Conservation (phyloP, 2,329 filamentous ascomycete genomes). For the Pseudogymnoascus sp. region DNA sequence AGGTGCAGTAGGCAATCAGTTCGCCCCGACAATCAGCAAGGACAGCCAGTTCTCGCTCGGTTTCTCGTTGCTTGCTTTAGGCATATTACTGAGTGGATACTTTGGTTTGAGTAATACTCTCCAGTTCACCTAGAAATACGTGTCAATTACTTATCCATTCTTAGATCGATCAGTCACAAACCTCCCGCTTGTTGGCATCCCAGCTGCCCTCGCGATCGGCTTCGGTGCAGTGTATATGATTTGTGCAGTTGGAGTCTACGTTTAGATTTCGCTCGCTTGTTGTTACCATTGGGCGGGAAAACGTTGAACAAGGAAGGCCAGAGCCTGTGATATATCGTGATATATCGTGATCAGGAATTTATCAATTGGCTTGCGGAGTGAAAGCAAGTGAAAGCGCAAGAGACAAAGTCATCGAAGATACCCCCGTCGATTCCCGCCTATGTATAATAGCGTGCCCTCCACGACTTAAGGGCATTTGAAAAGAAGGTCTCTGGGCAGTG, state of each 20-base stretch:
- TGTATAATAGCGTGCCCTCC: constrained; percentile 8
- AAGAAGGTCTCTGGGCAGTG: neutral
- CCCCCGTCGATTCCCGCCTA: neutral
- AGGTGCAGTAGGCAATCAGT: constrained; percentile 79
- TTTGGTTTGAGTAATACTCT: constrained; percentile 71
- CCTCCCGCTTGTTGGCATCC: constrained; percentile 69
- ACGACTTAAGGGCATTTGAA: constrained; percentile 4
- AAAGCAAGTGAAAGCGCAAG: constrained; percentile 3
- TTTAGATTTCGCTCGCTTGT: constrained; percentile 41
- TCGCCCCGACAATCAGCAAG: constrained; percentile 71
- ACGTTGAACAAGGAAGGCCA: neutral
- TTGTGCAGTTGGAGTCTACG: constrained; percentile 96
- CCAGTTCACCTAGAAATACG: neutral
- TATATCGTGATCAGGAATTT: neutral
- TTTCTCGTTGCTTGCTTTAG: constrained; percentile 63
- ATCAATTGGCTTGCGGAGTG: constrained; percentile 1
- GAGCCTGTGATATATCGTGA: no score
- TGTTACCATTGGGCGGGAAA: neutral
- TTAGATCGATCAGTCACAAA: constrained; percentile 74
- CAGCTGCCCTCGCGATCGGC: constrained; percentile 79
- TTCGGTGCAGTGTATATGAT: constrained; percentile 98
- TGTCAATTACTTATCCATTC: constrained; percentile 22
- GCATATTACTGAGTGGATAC: constrained; percentile 63
- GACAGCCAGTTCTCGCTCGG: constrained; percentile 74
- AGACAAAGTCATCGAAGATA: constrained; percentile 6